Evolutionary conservation across 2,329 filamentous ascomycete genomes (phyloP).

Genomic region (Microdochium bolleyi): DNA sequence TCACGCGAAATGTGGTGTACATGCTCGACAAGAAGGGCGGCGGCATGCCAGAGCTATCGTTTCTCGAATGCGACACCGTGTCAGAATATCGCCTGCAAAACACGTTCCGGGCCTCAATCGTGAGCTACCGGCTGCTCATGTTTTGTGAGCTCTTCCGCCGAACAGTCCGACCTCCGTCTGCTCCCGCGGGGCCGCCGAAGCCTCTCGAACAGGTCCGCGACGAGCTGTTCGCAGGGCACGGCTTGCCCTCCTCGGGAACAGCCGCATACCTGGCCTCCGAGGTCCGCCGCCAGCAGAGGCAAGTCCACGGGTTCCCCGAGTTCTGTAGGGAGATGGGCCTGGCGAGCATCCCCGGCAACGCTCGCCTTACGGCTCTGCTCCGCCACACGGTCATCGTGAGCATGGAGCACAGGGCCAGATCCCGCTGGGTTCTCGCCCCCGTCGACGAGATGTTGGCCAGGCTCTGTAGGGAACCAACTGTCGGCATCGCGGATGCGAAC

Average conservation of each 20-base stretch:
- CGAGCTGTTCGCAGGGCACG: slow-evolving; percentile 35
- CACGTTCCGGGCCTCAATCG: slow-evolving; percentile 36
- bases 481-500: no score
- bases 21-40: slow-evolving; percentile 31
- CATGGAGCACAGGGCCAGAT: no score
- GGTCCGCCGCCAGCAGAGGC: slow-evolving; percentile 33
- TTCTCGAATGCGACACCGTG: slow-evolving; percentile 29
- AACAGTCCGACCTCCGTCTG: slow-evolving; percentile 26
- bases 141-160: slow-evolving; percentile 41
- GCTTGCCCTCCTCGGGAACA: slow-evolving; percentile 31
- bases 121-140: slow-evolving; percentile 43
- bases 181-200: slow-evolving; percentile 9
- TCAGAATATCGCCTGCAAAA: slow-evolving; percentile 36
- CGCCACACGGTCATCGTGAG: slow-evolving; percentile 24
- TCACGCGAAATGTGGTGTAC: slow-evolving; percentile 43
- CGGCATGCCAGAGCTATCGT: slow-evolving; percentile 33
- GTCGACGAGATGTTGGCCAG: no score
- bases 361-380: slow-evolving; percentile 22
- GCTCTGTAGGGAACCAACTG: no score
- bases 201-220: slow-evolving; percentile 30
- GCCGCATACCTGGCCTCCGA: slow-evolving; percentile 29
- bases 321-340: slow-evolving; percentile 37
- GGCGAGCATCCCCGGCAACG: slow-evolving; percentile 8
- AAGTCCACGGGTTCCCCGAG: slow-evolving; percentile 29
- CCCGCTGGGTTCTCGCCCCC: no score